Conservation (phyloP, 208 protist genomes). For the Eutreptiella sp. region DNA sequence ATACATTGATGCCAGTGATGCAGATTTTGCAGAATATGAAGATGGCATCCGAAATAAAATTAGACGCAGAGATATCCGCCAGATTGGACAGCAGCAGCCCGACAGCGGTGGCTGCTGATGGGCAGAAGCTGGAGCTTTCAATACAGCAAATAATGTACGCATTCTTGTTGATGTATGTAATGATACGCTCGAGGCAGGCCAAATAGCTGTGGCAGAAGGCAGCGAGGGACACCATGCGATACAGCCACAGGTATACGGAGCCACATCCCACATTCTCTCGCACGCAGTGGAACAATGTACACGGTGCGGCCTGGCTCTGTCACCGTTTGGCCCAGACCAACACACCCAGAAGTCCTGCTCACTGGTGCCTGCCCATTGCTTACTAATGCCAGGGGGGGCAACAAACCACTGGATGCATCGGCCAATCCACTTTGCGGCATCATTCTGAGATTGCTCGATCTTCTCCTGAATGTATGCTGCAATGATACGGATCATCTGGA, state of each 20-base stretch:
- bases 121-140: conserved; percentile 57
- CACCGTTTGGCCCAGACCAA: too few species aligned
- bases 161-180: conserved; percentile 77
- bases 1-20: too few species aligned
- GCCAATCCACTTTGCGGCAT: conserved; percentile 31
- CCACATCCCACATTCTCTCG: too few species aligned
- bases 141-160: conserved; percentile 75
- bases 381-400: too few species aligned
- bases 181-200: conserved; percentile 55
- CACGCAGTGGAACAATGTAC: too few species aligned
- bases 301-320: too few species aligned
- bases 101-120: conserved; percentile 50
- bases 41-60: conserved; percentile 38
- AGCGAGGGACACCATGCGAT: too few species aligned
- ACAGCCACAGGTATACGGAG: too few species aligned
- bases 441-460: not conserved
- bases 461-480: conserved; percentile 37
- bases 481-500: conserved; percentile 51
- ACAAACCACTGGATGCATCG: conserved; percentile 46
- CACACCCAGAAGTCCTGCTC: too few species aligned
- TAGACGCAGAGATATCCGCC: conserved; percentile 42
- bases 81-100: conserved; percentile 49
- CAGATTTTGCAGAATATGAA: conserved; percentile 44
- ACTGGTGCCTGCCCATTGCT: too few species aligned
- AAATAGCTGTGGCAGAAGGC: too few species aligned